Evolutionary conservation across 768 basidiomycete genomes (phyloP), one percentile per base, ranked within the genome.

Genomic region (Naganishia randhawae): DNA sequence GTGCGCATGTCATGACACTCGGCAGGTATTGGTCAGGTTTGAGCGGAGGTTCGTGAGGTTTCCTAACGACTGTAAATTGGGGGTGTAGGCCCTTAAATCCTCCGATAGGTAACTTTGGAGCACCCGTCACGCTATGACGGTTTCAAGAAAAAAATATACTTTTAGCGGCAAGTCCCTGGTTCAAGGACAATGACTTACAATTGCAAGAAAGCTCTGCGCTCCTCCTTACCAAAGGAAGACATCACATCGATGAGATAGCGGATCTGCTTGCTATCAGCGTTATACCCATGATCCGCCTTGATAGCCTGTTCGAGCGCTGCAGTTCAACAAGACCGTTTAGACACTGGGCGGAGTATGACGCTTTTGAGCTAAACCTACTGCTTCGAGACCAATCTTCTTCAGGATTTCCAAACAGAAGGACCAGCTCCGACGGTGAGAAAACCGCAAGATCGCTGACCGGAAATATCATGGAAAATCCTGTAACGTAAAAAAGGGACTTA

Each of bases 271-370:
- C 92, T 94, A 76, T 98, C 95, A 14, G 89, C 87, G 75, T 95
- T 93, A 84, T 94, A 99, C 9, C 96, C 96, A 77, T 99, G 96
- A 75, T 99, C 96, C 13, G 96, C 96, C 80, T 97, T 98, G 78
- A 97, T 79, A 3, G 89, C 87, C 77, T 95, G 93, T 41, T 85
- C 86, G 37, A 98, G 84, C 25, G 92, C 95, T 96, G 71, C 3
- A 68, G 25, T 54, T 19, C 14, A 33, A 31, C 32, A 27, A 19
- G 14, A 19, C 3, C 50, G 45, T 48, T 42, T 22, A 22, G 42
- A 16, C 16, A 48, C 3, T 48, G 19, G n/a, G 10, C 32, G 41
- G 19, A 51, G 19, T 17, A 45, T 33, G 14, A 22, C 25, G 25
- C 4, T 45, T 33, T 22, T n/a, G n/a, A 6, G 27, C 13, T 1